These are phyloP conservation scores for Phytophthora brassicae DNA, from an alignment of 352 stramenopile genomes.

Conservation along the genomic window DNA sequence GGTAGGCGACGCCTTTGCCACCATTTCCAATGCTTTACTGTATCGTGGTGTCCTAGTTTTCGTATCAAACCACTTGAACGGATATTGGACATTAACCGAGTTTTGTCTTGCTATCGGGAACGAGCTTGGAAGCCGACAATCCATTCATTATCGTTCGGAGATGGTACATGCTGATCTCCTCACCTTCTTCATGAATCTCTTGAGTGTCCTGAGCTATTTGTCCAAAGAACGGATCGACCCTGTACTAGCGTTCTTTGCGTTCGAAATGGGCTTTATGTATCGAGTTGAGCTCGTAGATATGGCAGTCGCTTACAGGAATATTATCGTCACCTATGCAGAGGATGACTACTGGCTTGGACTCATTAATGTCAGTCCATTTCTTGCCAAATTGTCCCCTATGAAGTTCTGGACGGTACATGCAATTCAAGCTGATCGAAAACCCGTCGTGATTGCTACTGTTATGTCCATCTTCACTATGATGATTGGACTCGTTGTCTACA, in stretches of 20 bases:
- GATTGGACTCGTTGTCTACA: conserved; percentile 22
- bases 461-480: conserved; percentile 24
- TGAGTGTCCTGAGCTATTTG: conserved; percentile 26
- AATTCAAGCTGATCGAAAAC: conserved; percentile 11
- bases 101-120: conserved; percentile 31
- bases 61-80: conserved; percentile 40
- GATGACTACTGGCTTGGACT: conserved; percentile 15
- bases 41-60: conserved; percentile 33
- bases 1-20: conserved; percentile 44
- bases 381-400: conserved; percentile 20
- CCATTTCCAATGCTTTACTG: conserved; percentile 36
- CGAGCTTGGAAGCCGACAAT: not conserved
- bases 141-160: conserved; percentile 20
- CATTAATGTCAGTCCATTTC: conserved; percentile 12
- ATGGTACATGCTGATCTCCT: conserved; percentile 32
- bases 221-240: conserved; percentile 37
- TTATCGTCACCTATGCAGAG: conserved; percentile 22
- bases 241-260: conserved; percentile 22
- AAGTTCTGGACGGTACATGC: conserved; percentile 22
- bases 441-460: conserved; percentile 17
- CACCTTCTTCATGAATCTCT: conserved; percentile 30
- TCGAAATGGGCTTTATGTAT: conserved; percentile 23
- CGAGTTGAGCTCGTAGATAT: conserved; percentile 19
- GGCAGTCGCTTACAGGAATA: conserved; percentile 5
- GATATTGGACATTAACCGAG: conserved; percentile 41